phyloP scores from a whole-genome alignment of 2,329 filamentous ascomycete genomes.

The Fusarium ramigenum region DNA sequence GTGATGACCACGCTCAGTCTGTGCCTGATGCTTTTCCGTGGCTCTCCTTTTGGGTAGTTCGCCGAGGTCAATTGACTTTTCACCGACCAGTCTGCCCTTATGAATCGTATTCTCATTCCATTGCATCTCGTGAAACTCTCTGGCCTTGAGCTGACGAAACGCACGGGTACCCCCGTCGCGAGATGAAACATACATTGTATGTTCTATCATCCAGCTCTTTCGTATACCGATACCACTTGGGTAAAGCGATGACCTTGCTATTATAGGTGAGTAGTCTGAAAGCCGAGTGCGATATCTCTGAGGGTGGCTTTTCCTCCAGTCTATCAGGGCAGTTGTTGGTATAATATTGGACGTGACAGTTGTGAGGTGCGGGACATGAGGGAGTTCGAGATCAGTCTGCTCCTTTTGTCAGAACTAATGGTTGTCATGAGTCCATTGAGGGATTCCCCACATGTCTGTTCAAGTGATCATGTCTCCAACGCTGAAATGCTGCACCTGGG shows the following conservation, averaged over 20 bases:
- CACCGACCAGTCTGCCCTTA: constrained; percentile 48
- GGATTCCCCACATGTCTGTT: constrained; percentile 51
- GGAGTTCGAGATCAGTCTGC: constrained; percentile 54
- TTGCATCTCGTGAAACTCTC: constrained; percentile 54
- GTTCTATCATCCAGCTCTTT: constrained; percentile 55
- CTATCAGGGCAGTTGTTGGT: constrained; percentile 50
- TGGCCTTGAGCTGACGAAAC: constrained; percentile 50
- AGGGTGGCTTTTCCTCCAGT: constrained; percentile 51
- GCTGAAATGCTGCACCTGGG: constrained; percentile 56
- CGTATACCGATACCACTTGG: constrained; percentile 47
- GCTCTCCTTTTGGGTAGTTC: constrained; percentile 10
- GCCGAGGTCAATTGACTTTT: constrained; percentile 40
- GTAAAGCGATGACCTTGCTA: constrained; percentile 12
- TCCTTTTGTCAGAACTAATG: constrained; percentile 14
- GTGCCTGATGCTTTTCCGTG: not conserved
- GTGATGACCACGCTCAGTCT: not conserved
- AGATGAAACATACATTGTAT: constrained; percentile 55
- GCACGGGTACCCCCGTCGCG: constrained; percentile 50
- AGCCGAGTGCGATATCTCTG: constrained; percentile 53
- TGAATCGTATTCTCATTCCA: constrained; percentile 46
- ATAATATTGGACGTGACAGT: constrained; percentile 55
- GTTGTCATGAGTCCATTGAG: not conserved
- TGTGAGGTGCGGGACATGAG: constrained; percentile 58
- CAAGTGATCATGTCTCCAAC: constrained; percentile 57
- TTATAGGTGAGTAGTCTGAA: constrained; percentile 48